Base-by-base conservation (phyloP, 345 rosid species). In the Anastatica hierochuntica region DNA sequence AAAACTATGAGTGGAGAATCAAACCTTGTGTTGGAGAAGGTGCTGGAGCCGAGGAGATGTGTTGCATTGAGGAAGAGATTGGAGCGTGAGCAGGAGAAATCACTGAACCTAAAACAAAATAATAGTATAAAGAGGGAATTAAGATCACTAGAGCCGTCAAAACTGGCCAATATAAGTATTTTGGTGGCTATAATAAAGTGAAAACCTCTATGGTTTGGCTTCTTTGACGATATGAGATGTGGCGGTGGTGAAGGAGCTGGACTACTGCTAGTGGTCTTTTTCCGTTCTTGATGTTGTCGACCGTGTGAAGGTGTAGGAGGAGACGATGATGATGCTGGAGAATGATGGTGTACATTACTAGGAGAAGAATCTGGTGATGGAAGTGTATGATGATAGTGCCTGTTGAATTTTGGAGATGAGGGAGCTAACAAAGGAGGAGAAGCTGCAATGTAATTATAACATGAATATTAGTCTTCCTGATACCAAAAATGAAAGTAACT, bases 281-380 rank as follows among this genome's bases (percentile, higher is more conserved):
- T 73, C 64, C 72, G 73, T 16, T 33, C 33, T 62, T 58, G 74
- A 60, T 43, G 74, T 62, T 62, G 76, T 42, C 65, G 71, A 59
- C 67, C 65, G 63, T 52, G 49, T 26, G 82, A 48, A 59, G 66
- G 70, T 15, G 64, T 70, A 67, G 88, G 72, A 63, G 94, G 79
- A 44, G 80, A 49, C n/a, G n/a, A n/a, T 51, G 74, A 56, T 14
- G 77, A 62, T 15, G 74, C 6, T 27, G 31, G 66, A 53, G 75
- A 43, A 59, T 31, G 52, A 37, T 35, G 20, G 27, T 53, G 58
- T 50, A 37, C 56, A 67, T 59, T 24, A 67, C 44, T 53, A 0
- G 68, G 72, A 61, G 68, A 34, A 61, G 72, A 55, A 26, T 61
- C 63, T 49, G 67, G 53, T 0, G 63, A 55, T 46, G 67, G 49